Conservation (phyloP, 1,139 yeast species). For the Yamadazyma spencermartinsiae region DNA sequence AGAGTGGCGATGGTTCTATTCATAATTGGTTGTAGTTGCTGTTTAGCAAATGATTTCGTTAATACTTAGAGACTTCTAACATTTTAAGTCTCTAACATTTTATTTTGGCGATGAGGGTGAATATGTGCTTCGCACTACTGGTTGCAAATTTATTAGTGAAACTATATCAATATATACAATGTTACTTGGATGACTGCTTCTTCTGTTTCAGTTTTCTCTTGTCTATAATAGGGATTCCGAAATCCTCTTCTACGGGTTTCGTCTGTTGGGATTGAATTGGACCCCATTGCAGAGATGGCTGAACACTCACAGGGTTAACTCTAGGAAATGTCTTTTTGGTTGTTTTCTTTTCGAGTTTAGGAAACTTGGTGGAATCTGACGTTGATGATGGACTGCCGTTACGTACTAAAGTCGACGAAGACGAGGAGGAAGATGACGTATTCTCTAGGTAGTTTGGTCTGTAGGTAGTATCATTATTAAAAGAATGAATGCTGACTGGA, state of each 20-base stretch:
- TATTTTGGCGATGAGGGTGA: no score
- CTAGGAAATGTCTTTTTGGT: conserved; percentile 39
- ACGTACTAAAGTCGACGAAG: conserved; percentile 7
- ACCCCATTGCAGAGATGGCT: conserved; percentile 17
- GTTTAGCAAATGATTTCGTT: not conserved
- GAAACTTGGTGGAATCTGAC: conserved; percentile 31
- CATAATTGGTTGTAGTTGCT: not conserved
- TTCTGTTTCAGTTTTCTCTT: conserved; percentile 15
- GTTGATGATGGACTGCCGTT: conserved; percentile 6
- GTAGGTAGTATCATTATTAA: conserved; percentile 23
- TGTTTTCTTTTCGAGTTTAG: conserved; percentile 39
- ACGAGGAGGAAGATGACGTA: conserved; percentile 12
- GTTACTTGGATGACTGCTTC: conserved; percentile 5
- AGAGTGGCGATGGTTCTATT: not conserved
- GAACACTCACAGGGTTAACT: conserved; percentile 30
- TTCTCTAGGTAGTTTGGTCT: conserved; percentile 34
- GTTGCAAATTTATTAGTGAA: not conserved
- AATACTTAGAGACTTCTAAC: no score
- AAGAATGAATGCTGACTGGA: conserved; percentile 14
- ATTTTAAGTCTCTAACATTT: no score
- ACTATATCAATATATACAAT: not conserved
- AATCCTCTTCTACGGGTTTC: conserved; percentile 9
- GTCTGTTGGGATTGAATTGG: conserved; percentile 1
- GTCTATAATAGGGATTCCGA: conserved; percentile 15
- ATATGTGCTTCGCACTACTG: not conserved